Evolutionary conservation across 23 red algal genomes (phyloP).

Genomic region (Gracilaria gracilis): DNA sequence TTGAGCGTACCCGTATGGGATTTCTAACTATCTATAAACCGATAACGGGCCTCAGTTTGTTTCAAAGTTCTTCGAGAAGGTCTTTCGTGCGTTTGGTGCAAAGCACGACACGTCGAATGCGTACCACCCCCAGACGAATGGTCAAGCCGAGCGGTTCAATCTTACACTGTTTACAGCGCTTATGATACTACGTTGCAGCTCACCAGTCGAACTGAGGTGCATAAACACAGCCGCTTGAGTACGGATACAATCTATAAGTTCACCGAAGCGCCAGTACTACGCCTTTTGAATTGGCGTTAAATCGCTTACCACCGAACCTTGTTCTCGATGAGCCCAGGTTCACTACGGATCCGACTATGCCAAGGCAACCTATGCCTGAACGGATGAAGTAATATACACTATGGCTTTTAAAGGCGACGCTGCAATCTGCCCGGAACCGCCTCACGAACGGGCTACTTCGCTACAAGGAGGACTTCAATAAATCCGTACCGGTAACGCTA

Average conservation of each 20-base stretch:
- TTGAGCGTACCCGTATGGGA: no score
- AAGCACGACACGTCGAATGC: not conserved
- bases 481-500: not conserved
- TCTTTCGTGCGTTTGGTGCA: not conserved
- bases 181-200: not conserved
- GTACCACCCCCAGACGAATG: not conserved
- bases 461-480: conserved; percentile 5
- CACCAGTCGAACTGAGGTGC: conserved; percentile 3
- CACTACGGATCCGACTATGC: not conserved
- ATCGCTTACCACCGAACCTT: not conserved
- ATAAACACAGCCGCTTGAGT: not conserved
- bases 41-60: no score
- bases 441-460: not conserved
- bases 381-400: not conserved
- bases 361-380: not conserved
- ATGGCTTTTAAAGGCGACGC: not conserved
- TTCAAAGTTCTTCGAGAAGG: not conserved
- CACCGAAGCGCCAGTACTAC: not conserved
- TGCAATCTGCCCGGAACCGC: not conserved
- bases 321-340: not conserved
- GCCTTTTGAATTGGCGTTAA: conserved; percentile 18
- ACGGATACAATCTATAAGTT: conserved; percentile 31
- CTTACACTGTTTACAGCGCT: not conserved
- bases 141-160: not conserved
- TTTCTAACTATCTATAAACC: no score